Base-by-base conservation (phyloP, 768 basidiomycete species). In the Kwoniella sp. region DNA sequence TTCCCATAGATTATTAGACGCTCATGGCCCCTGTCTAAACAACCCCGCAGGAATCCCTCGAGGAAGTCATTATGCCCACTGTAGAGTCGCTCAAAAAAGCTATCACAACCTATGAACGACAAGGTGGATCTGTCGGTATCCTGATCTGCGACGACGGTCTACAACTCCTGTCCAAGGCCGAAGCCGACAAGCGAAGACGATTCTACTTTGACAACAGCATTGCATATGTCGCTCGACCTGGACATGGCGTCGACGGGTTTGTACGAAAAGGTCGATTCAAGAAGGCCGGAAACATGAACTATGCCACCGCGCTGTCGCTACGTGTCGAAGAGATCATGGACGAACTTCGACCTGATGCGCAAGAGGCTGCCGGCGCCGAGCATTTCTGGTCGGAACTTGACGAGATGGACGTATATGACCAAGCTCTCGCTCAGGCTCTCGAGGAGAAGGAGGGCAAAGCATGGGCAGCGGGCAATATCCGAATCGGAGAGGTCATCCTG, bases 101-200 rank as follows among this genome's bases (percentile, higher is more conserved):
- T 0, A 92, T 92, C 87, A 90, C 90, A 78, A 90, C 90, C n/a
- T 92, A 92, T 74, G 91, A 91, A 4, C 84, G 91, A n/a, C 91
- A 93, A 79, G 91, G 92, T 54, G 91, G 90, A 4, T 88, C 89
- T 0, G 90, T 89, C 11, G 79, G 86, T 28, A 91, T 93, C 75
- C 84, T 92, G 51, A 83, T 93, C 17, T 89, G 91, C 78, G 92
- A 92, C 73, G 91, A 92, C 76, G 92, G 91, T 29, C 81, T 92
- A 70, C 91, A 91, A 76, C 79, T 87, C 25, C 79, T 91, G 67
- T 81, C 82, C 34, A 84, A 85, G 45, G 85, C 83, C 29, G 90
- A 92, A 64, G 85, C 86, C 45, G 82, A 86, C 53, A 85, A 84
- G 65, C 87, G 92, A 47, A 86, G 89, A 56, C 80, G 83, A 26